These are phyloP conservation scores for Arthrobotrys entomopaga DNA, from an alignment of 2,329 filamentous ascomycete genomes.

Conservation along the genomic window DNA sequence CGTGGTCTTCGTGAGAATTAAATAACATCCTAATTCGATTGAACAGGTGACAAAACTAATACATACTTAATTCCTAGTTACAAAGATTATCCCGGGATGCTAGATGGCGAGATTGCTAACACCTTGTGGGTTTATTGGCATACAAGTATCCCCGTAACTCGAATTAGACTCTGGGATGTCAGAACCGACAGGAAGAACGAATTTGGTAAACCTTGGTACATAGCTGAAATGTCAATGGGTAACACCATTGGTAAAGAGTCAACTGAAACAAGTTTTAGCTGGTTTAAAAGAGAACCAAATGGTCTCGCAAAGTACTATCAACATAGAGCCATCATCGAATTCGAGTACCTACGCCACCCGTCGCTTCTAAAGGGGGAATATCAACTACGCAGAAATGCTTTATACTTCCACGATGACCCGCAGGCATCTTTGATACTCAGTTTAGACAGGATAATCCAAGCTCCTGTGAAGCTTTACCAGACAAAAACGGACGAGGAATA, in stretches of 20 bases:
- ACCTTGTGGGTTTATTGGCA: conserved; percentile 27
- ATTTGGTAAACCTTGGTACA: conserved; percentile 46
- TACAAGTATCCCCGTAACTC: conserved; percentile 39
- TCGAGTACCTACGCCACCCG: conserved; percentile 26
- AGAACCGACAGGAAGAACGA: conserved; percentile 17
- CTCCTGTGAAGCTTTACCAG: conserved; percentile 4
- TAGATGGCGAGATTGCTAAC: conserved; percentile 38
- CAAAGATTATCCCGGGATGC: neutral
- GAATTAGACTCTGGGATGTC: conserved; percentile 38
- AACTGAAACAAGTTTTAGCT: neutral
- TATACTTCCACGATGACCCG: conserved; percentile 24
- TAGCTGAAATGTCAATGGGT: conserved; percentile 31
- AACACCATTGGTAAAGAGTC: neutral
- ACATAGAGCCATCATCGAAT: conserved; percentile 22
- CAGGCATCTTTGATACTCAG: neutral
- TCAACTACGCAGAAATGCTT: neutral
- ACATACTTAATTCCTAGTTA: neutral
- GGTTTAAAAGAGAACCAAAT: neutral
- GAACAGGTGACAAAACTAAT: no score
- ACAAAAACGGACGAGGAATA: neutral
- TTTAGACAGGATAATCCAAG: neutral
- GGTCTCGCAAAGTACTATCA: no score
- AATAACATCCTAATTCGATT: no score
- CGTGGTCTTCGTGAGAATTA: conserved; percentile 31
- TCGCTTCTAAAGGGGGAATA: neutral